A percentile compares a stretch with the other conserved stretches of the same genome.
Conservation (phyloP, 176 grass and related monocot species). For the Microstegium vimineum region DNA sequence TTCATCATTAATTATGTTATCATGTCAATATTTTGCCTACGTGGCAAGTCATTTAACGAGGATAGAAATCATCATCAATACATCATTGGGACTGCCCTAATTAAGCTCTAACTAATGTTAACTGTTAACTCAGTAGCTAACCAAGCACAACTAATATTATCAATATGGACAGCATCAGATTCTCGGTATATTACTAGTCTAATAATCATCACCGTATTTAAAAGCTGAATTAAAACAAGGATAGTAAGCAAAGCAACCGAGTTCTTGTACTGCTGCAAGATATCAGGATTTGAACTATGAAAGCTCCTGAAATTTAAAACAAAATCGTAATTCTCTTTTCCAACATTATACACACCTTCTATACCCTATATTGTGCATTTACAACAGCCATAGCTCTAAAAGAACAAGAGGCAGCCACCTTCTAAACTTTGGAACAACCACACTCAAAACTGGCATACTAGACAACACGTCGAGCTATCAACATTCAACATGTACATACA, state of each 20-base stretch:
- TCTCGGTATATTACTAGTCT: neutral
- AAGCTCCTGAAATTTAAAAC: neutral
- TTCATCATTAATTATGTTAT: too few relatives aligned
- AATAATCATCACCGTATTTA: neutral
- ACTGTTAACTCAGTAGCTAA: too few relatives aligned
- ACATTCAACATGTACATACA: neutral
- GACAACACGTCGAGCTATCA: slow-evolving; percentile 11
- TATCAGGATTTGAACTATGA: neutral
- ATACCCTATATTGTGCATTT: neutral
- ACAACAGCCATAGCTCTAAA: slow-evolving; percentile 14
- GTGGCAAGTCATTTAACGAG: too few relatives aligned
- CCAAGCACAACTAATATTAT: too few relatives aligned
- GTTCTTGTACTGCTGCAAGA: neutral
- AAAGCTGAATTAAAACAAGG: neutral
- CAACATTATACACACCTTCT: neutral
- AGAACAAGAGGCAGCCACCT: neutral
- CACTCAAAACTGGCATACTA: slow-evolving; percentile 19
- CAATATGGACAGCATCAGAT: neutral
- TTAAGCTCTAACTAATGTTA: too few relatives aligned
- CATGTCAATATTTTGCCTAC: too few relatives aligned
- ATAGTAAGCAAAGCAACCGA: neutral
- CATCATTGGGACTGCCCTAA: too few relatives aligned
- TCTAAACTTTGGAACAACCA: neutral
- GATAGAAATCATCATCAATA: too few relatives aligned
- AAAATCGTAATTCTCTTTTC: neutral